Evolutionary conservation across 768 basidiomycete species (phyloP).

Genomic region (Thelephora ganbajun): DNA sequence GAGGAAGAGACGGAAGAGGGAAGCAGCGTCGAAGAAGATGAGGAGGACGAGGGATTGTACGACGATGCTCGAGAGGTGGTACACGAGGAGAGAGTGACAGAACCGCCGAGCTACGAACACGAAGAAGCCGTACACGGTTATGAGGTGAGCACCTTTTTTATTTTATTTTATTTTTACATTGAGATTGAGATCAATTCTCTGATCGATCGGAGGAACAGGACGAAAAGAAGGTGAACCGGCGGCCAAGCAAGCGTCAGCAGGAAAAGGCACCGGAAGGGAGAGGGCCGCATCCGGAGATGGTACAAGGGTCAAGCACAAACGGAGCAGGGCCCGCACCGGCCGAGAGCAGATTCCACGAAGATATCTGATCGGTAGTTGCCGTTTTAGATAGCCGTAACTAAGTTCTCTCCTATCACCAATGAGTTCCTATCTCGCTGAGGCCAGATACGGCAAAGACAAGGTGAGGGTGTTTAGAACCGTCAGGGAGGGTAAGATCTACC

Average conservation of each 20-base stretch:
- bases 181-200: neutral
- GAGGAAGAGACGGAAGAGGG: conserved; percentile 51
- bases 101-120: conserved; percentile 51
- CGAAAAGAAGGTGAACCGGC: conserved; percentile 30
- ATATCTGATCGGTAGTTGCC: conserved; percentile 4
- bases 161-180: conserved; percentile 14
- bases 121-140: conserved; percentile 24
- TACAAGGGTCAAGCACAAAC: conserved; percentile 2
- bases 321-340: conserved; percentile 9
- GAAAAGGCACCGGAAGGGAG: conserved; percentile 64
- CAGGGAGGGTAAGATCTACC: conserved; percentile 49
- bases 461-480: conserved; percentile 81
- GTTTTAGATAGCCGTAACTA: too few relatives aligned
- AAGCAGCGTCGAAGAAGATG: conserved; percentile 38
- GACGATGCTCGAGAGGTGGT: conserved; percentile 29
- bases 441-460: conserved; percentile 81
- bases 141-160: conserved; percentile 12
- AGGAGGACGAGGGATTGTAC: conserved; percentile 34
- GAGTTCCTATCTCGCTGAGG: conserved; percentile 23
- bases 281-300: conserved; percentile 17
- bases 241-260: conserved; percentile 45
- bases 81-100: conserved; percentile 27
- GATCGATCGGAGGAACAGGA: conserved; percentile 11
- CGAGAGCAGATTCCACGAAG: conserved; percentile 16
- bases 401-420: too few relatives aligned